Conservation (phyloP, 2,329 filamentous ascomycete species). For the Kalmusia sp. region DNA sequence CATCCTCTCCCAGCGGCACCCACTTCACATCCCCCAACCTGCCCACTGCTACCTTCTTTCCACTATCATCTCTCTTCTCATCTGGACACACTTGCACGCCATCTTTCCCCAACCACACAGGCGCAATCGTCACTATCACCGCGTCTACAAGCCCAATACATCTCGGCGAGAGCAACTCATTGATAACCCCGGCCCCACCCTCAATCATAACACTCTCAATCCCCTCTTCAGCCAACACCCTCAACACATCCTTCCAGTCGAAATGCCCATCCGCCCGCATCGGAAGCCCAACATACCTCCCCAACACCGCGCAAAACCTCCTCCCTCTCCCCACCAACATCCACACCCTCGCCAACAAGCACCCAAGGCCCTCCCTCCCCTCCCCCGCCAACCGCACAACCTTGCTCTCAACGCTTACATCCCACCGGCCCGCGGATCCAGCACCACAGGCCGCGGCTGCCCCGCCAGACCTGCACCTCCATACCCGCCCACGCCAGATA, state of each 20-base stretch:
- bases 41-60: constrained; percentile 63
- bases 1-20: constrained; percentile 81
- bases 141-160: constrained; percentile 72
- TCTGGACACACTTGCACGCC: constrained; percentile 81
- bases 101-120: constrained; percentile 84
- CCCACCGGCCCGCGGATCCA: constrained; percentile 83
- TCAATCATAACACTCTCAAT: constrained; percentile 89
- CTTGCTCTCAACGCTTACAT: constrained; percentile 64
- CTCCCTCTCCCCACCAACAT: constrained; percentile 36
- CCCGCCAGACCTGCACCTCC: constrained; percentile 58
- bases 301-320: constrained; percentile 34
- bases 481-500: constrained; percentile 66
- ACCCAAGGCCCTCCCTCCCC: constrained; percentile 76
- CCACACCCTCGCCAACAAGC: constrained; percentile 49
- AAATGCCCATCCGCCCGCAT: constrained; percentile 7
- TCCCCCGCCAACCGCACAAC: constrained; percentile 70
- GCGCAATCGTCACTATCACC: constrained; percentile 87
- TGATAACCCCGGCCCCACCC: constrained; percentile 83
- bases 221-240: constrained; percentile 63
- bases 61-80: constrained; percentile 58
- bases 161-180: constrained; percentile 72
- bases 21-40: constrained; percentile 73
- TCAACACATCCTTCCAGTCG: constrained; percentile 69
- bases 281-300: constrained; percentile 27
- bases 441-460: constrained; percentile 81